Evolutionary conservation across 2,329 filamentous ascomycete genomes (phyloP).

Genomic region (Colletotrichum sublineola): DNA sequence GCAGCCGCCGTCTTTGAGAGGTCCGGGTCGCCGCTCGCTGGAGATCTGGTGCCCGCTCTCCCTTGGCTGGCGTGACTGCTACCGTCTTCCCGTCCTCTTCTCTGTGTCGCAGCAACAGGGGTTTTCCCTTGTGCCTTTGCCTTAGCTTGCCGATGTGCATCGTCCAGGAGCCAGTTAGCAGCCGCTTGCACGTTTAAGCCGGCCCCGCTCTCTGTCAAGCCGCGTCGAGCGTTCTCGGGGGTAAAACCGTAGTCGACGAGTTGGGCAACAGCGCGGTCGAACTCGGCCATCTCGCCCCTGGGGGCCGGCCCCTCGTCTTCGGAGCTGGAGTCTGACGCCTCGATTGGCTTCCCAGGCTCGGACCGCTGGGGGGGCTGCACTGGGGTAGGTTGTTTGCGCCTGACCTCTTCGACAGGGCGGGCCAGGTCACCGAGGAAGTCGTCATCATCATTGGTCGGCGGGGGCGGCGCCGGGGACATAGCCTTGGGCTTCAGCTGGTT

Average conservation of each 20-base stretch:
- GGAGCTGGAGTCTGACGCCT: constrained; percentile 62
- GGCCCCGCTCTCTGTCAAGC: constrained; percentile 83
- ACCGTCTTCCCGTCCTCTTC: constrained; percentile 54
- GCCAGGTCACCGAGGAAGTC: constrained; percentile 76
- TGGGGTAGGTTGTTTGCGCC: constrained; percentile 58
- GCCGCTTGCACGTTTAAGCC: constrained; percentile 87
- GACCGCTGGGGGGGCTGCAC: constrained; percentile 55
- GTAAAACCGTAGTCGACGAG: constrained; percentile 96
- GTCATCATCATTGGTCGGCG: constrained; percentile 60
- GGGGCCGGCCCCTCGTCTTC: constrained; percentile 57
- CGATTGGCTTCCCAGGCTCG: constrained; percentile 69
- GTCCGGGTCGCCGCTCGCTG: constrained; percentile 74
- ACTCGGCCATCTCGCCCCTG: constrained; percentile 54
- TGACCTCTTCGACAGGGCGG: constrained; percentile 74
- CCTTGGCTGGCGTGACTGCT: constrained; percentile 42
- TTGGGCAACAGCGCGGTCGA: constrained; percentile 86
- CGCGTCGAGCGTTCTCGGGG: constrained; percentile 83
- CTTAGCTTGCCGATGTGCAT: constrained; percentile 87
- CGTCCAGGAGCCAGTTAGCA: constrained; percentile 89
- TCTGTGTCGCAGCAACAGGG: constrained; percentile 55
- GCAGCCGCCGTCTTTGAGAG: constrained; percentile 85
- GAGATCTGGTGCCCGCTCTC: constrained; percentile 66
- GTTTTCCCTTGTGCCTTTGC: constrained; percentile 73
- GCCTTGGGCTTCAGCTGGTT: constrained; percentile 68
- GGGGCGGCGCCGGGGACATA: constrained; percentile 47